Evolutionary conservation across 1,284 basidiomycete genomes (phyloP).

Genomic region (Ustilago sp.): DNA sequence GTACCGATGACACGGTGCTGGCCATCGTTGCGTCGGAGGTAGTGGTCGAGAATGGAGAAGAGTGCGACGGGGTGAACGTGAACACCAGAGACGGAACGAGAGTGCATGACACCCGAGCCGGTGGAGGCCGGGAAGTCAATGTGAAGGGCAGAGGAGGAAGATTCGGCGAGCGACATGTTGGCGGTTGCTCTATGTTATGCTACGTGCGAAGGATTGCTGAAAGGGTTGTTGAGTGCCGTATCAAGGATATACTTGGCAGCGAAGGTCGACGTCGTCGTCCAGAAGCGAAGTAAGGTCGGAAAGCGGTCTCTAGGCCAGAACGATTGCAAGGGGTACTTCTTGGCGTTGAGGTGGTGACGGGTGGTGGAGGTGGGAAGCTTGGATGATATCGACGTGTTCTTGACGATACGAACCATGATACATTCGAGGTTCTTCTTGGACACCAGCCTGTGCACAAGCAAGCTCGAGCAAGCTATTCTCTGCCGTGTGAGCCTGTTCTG

Average conservation of each 20-base stretch:
- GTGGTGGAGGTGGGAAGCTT: neutral
- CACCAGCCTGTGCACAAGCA: neutral
- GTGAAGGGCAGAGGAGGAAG: conserved; percentile 65
- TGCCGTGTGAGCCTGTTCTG: neutral
- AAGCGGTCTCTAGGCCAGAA: conserved; percentile 2
- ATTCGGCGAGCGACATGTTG: conserved; percentile 51
- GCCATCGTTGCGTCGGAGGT: conserved; percentile 83
- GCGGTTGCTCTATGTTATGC: conserved; percentile 2
- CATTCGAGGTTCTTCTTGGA: conserved; percentile 1
- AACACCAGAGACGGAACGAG: conserved; percentile 65
- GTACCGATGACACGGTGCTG: conserved; percentile 88
- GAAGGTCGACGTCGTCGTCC: neutral
- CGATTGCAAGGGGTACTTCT: neutral
- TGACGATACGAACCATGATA: neutral
- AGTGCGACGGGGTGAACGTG: conserved; percentile 73
- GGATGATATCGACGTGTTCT: conserved; percentile 6
- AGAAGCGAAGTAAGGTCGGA: neutral
- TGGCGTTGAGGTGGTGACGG: conserved; percentile 18
- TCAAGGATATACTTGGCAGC: neutral
- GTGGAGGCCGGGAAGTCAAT: conserved; percentile 67
- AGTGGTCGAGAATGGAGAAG: conserved; percentile 96
- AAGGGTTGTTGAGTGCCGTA: neutral
- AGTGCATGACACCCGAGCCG: conserved; percentile 63
- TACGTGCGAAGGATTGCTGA: neutral
- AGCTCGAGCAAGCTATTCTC: neutral